These are phyloP conservation scores for Chlorella variabilis DNA, from an alignment of 163 green algal genomes.

Conservation along the genomic window DNA sequence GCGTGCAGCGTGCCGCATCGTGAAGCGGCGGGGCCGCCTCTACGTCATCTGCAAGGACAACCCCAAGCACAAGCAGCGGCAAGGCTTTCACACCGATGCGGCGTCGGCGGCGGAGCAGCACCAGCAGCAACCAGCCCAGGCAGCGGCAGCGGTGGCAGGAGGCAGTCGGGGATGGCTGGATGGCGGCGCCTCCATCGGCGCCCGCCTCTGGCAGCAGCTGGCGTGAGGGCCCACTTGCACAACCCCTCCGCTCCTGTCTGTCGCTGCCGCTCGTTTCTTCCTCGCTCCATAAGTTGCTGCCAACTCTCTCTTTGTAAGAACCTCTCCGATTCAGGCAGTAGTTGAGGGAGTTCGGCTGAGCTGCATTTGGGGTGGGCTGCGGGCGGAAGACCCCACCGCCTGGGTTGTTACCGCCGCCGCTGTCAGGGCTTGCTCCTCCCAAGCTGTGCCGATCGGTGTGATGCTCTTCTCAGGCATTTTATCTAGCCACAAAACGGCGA, in stretches of 20 bases:
- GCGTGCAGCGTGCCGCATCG: conserved; percentile 35
- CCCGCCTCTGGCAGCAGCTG: conserved; percentile 28
- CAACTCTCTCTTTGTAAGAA: too few relatives aligned
- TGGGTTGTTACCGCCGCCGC: too few relatives aligned
- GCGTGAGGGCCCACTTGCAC: not conserved
- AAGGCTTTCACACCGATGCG: conserved; percentile 43
- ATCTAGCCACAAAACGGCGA: too few relatives aligned
- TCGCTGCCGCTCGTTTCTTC: not conserved
- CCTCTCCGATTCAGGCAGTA: too few relatives aligned
- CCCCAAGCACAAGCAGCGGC: conserved; percentile 50
- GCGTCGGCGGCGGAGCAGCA: not conserved
- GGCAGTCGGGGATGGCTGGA: conserved; percentile 20
- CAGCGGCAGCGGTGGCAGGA: not conserved
- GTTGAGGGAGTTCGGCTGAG: too few relatives aligned
- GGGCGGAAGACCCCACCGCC: too few relatives aligned
- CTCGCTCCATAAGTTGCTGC: not conserved
- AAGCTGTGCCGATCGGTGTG: too few relatives aligned
- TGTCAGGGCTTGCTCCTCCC: too few relatives aligned
- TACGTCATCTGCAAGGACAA: conserved; percentile 47
- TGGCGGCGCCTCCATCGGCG: conserved; percentile 30
- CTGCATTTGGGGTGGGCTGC: too few relatives aligned
- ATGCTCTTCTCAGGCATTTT: too few relatives aligned
- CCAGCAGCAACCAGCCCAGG: not conserved
- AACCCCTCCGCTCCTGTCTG: too few relatives aligned
- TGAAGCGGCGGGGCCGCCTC: conserved; percentile 42